These are phyloP conservation scores for Aspergillus sergii DNA, from an alignment of 2,329 filamentous ascomycete genomes.

Conservation along the genomic window DNA sequence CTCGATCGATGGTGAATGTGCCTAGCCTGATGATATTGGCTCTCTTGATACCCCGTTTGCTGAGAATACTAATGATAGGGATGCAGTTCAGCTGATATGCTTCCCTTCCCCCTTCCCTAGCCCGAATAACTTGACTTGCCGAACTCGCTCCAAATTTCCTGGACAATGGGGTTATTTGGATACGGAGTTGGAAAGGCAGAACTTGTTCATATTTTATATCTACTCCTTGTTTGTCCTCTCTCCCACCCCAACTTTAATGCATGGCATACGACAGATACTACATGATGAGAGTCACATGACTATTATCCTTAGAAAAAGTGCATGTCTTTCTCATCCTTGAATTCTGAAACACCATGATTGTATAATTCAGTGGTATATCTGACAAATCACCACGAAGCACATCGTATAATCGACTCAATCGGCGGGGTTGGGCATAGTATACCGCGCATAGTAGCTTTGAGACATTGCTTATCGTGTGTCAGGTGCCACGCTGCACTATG, in stretches of 20 bases:
- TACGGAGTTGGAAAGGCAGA: no score
- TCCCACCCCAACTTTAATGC: background rate
- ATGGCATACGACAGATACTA: background rate
- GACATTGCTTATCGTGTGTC: background rate
- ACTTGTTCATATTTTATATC: background rate
- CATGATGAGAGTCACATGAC: background rate
- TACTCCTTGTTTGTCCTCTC: background rate
- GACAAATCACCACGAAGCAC: background rate
- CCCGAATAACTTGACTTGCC: background rate
- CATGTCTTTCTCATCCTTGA: background rate
- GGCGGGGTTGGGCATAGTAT: background rate
- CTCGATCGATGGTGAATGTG: constrained; percentile 1
- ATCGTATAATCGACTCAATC: background rate
- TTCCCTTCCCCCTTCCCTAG: background rate
- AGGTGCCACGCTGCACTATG: constrained; percentile 1
- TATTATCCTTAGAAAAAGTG: background rate
- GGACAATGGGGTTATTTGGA: background rate
- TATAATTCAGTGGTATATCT: background rate
- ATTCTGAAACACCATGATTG: background rate
- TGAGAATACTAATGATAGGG: background rate
- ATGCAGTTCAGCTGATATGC: background rate
- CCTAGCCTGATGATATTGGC: no score
- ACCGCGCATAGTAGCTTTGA: background rate
- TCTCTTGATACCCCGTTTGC: background rate
- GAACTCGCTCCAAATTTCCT: background rate